Evolutionary conservation across 2,329 filamentous ascomycete genomes (phyloP).

Genomic region (Botrytis tulipae): DNA sequence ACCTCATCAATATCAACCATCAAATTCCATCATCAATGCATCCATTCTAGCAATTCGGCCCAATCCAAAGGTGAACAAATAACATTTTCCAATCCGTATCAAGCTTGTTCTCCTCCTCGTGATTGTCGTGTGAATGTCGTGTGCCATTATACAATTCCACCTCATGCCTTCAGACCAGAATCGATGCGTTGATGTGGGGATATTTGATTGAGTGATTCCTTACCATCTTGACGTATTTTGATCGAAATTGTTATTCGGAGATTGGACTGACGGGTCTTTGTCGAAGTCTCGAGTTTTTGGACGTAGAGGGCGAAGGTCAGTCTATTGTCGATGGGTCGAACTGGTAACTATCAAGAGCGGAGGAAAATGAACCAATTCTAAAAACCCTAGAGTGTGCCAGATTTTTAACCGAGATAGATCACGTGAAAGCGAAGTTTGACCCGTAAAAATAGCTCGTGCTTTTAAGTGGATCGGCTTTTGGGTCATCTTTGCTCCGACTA

Average conservation of each 20-base stretch:
- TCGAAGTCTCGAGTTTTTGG: slow-evolving; percentile 34
- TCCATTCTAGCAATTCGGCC: slow-evolving; percentile 21
- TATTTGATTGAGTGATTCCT: slow-evolving; percentile 40
- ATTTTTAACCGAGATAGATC: slow-evolving; percentile 21
- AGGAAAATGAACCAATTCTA: slow-evolving; percentile 21
- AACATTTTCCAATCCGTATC: slow-evolving; percentile 17
- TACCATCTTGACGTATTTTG: slow-evolving; percentile 68
- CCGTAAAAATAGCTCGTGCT: neutral
- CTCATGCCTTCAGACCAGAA: slow-evolving; percentile 21
- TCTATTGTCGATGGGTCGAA: slow-evolving; percentile 38
- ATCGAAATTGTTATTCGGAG: slow-evolving; percentile 39
- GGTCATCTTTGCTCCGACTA: slow-evolving; percentile 19
- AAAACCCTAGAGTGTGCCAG: slow-evolving; percentile 24
- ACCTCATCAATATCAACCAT: slow-evolving; percentile 23
- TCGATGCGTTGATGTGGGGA: slow-evolving; percentile 21
- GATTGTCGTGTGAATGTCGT: slow-evolving; percentile 30
- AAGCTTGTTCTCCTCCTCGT: slow-evolving; percentile 20
- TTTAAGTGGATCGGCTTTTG: slow-evolving; percentile 8
- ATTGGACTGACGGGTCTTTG: slow-evolving; percentile 40
- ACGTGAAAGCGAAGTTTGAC: neutral
- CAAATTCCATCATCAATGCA: slow-evolving; percentile 29
- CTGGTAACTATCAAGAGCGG: slow-evolving; percentile 21
- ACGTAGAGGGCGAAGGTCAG: slow-evolving; percentile 41
- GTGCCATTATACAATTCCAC: slow-evolving; percentile 33
- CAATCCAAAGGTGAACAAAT: slow-evolving; percentile 19